Percentiles rank a stretch among this genome's conserved stretches.
Conservation (phyloP, 441 rosid genomes). For the Adansonia gregorii region DNA sequence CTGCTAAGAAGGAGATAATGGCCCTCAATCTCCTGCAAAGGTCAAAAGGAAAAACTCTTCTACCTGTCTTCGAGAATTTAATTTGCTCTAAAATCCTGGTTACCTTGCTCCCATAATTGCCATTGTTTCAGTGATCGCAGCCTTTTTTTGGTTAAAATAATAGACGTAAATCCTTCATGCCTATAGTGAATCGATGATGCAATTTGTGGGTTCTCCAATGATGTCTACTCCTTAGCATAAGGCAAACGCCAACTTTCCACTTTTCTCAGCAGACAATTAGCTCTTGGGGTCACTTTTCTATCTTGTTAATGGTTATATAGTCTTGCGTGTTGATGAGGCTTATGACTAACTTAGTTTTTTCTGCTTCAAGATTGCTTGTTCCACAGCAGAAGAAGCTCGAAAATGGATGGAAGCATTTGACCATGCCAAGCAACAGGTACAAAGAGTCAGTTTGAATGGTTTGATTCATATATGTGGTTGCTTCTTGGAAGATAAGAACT, state of each 20-base stretch:
- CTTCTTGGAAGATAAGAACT: constrained; percentile 17
- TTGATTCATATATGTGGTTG: constrained; percentile 8
- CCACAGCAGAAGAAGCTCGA: constrained; percentile 82
- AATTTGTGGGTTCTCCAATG: constrained; percentile 4
- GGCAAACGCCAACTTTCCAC: neutral
- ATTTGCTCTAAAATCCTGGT: neutral
- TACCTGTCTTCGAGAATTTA: neutral
- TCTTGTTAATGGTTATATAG: constrained; percentile 11
- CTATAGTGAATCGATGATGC: constrained; percentile 1
- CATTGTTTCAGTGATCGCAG: constrained; percentile 12
- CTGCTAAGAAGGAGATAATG: constrained; percentile 1
- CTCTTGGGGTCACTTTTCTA: constrained; percentile 14
- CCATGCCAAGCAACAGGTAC: constrained; percentile 92
- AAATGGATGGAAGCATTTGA: constrained; percentile 98
- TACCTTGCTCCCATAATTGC: neutral
- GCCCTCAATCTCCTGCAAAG: neutral
- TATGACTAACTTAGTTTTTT: constrained; percentile 25
- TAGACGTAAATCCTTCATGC: neutral
- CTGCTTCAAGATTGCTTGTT: constrained; percentile 83
- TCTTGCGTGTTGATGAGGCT: constrained; percentile 18
- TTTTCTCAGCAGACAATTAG: neutral
- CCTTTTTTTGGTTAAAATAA: neutral
- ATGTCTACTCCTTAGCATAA: neutral
- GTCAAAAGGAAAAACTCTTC: constrained; percentile 1
- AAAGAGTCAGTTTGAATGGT: constrained; percentile 24